phyloP scores from a whole-genome alignment of 2,329 filamentous ascomycete species.

The Penicillium concentricum region DNA sequence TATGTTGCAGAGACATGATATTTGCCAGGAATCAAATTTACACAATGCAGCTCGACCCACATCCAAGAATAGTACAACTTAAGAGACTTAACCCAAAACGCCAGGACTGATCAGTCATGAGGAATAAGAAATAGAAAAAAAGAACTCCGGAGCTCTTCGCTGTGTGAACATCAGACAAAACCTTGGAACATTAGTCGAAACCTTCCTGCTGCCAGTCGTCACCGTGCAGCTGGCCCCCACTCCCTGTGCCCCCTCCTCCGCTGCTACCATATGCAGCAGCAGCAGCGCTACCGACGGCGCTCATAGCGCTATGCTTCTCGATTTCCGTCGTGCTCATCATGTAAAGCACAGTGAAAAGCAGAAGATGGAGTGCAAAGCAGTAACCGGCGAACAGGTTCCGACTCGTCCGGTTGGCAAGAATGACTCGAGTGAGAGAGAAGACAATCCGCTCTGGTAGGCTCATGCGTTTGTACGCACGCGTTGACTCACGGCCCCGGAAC shows the following conservation, averaged over 20 bases:
- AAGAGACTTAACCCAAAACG: constrained; percentile 7
- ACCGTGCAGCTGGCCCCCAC: constrained; percentile 38
- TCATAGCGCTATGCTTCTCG: constrained; percentile 60
- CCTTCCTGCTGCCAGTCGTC: constrained; percentile 66
- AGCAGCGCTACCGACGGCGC: constrained; percentile 47
- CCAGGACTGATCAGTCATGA: constrained; percentile 9
- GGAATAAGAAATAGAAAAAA: constrained; percentile 2
- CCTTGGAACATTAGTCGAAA: constrained; percentile 40
- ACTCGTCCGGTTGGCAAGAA: constrained; percentile 84
- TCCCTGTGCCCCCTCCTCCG: constrained; percentile 22
- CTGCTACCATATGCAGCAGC: constrained; percentile 35
- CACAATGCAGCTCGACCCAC: not conserved
- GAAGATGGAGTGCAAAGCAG: constrained; percentile 80
- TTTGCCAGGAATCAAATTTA: constrained; percentile 8
- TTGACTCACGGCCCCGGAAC: constrained; percentile 89
- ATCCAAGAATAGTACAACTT: not conserved
- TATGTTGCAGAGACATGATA: constrained; percentile 3
- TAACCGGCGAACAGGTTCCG: constrained; percentile 93
- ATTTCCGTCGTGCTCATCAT: constrained; percentile 71
- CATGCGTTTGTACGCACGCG: constrained; percentile 89
- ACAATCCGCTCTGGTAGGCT: constrained; percentile 85
- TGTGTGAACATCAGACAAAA: constrained; percentile 12
- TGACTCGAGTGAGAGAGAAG: constrained; percentile 85
- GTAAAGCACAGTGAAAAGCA: constrained; percentile 85
- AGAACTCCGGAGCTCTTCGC: constrained; percentile 20